phyloP scores from a whole-genome alignment of 345 rosid species.

The Populus deltoides region DNA sequence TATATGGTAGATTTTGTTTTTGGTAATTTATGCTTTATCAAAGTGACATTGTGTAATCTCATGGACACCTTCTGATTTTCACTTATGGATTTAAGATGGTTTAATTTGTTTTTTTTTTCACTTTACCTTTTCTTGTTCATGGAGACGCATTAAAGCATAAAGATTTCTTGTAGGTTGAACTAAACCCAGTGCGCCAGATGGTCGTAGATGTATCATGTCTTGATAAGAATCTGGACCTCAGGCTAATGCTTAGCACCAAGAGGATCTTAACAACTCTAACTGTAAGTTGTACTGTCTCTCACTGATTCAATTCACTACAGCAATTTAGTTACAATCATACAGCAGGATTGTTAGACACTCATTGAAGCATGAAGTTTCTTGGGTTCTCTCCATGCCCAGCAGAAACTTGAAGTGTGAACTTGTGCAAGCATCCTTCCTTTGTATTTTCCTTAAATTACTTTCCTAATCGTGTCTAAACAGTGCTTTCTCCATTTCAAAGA shows the following conservation, averaged over 20 bases:
- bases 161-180: conserved; percentile 39
- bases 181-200: conserved; percentile 48
- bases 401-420: too few relatives aligned
- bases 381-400: too few relatives aligned
- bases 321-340: too few relatives aligned
- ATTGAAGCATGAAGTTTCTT: too few relatives aligned
- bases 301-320: too few relatives aligned
- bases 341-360: too few relatives aligned
- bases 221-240: conserved; percentile 59
- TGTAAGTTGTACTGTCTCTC: conserved; percentile 31
- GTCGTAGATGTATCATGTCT: conserved; percentile 57
- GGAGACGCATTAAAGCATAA: background rate
- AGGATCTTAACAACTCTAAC: conserved; percentile 35
- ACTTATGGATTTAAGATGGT: background rate
- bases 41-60: background rate
- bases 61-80: background rate
- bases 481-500: too few relatives aligned
- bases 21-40: background rate
- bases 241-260: conserved; percentile 53
- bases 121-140: background rate
- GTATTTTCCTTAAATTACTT: too few relatives aligned
- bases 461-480: too few relatives aligned
- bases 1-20: background rate
- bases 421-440: too few relatives aligned
- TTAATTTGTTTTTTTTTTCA: background rate